Percentiles rank a stretch among this genome's conserved stretches.
These are phyloP conservation scores for Bipolaris victoriae DNA, from an alignment of 2,329 filamentous ascomycete species.

Conservation along the genomic window DNA sequence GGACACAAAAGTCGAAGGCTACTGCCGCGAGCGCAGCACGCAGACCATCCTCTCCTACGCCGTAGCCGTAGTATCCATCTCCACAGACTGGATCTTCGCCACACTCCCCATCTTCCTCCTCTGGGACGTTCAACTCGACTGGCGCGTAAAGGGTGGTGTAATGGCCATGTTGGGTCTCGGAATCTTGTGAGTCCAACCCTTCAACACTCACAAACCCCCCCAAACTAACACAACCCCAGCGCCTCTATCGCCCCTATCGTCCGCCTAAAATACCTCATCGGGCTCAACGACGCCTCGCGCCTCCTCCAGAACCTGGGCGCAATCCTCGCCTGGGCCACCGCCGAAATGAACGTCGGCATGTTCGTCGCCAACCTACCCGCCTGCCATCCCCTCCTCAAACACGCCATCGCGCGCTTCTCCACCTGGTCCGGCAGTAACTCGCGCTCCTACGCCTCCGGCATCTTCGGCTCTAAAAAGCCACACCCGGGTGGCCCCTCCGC, in stretches of 20 bases:
- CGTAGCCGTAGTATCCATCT: conserved; percentile 10
- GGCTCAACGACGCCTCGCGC: conserved; percentile 6
- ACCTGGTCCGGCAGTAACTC: conserved; percentile 5
- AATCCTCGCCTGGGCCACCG: conserved; percentile 13
- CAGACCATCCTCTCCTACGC: conserved; percentile 13
- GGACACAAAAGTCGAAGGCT: not conserved
- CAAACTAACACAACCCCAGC: not conserved
- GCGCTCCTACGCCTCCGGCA: not conserved
- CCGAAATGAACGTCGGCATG: conserved; percentile 18
- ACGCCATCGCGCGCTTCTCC: conserved; percentile 7
- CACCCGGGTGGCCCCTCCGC: not conserved
- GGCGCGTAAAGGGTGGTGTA: conserved; percentile 12
- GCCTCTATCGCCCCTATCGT: conserved; percentile 15
- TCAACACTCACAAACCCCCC: too few species aligned
- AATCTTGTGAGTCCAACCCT: conserved; percentile 6
- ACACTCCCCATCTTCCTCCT: conserved; percentile 11
- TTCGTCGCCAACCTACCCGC: conserved; percentile 13
- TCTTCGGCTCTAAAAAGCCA: not conserved
- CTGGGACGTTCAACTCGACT: conserved; percentile 13
- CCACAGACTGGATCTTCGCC: conserved; percentile 15
- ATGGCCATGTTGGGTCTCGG: conserved; percentile 13
- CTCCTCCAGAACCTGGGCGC: conserved; percentile 8
- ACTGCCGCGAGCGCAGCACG: conserved; percentile 5
- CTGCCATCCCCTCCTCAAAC: conserved; percentile 12
- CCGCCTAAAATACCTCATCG: conserved; percentile 11